Percentiles rank a stretch among this genome's conserved stretches.
Conservation (phyloP, 805 yeast genomes). For the Saturnispora saitoi region DNA sequence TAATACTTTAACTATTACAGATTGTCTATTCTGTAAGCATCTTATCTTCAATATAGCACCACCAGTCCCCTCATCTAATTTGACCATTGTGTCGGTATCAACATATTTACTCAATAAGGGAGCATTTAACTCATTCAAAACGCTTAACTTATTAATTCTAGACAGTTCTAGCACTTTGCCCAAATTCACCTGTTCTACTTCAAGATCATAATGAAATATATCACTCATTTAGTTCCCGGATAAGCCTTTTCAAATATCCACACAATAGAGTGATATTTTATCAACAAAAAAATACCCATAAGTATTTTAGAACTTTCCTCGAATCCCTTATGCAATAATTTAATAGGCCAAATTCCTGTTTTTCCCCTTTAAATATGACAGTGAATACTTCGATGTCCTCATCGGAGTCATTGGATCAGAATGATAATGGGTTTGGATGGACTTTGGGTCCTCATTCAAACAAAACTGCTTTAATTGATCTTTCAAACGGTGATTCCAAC, state of each 20-base stretch:
- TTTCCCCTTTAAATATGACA: not conserved
- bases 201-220: constrained; percentile 1
- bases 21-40: not conserved
- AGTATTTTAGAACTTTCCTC: not conserved
- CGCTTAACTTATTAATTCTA: not conserved
- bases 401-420: not conserved
- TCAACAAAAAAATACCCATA: not conserved
- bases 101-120: constrained; percentile 11
- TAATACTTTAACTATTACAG: constrained; percentile 8
- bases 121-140: constrained; percentile 1
- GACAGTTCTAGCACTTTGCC: not conserved
- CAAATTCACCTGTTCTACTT: not conserved
- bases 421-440: not conserved
- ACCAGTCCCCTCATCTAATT: constrained; percentile 27
- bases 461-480: not conserved
- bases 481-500: constrained; percentile 15
- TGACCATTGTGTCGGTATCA: constrained; percentile 9
- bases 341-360: not conserved
- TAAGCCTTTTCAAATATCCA: too few relatives aligned
- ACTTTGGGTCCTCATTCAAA: not conserved
- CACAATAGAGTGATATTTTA: not conserved
- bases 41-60: constrained; percentile 22
- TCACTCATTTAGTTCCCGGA: not conserved
- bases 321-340: not conserved
- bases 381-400: not conserved